Conservation (phyloP, 192 early-diverging fungal genomes). For the Rhizophagus prolifer region DNA sequence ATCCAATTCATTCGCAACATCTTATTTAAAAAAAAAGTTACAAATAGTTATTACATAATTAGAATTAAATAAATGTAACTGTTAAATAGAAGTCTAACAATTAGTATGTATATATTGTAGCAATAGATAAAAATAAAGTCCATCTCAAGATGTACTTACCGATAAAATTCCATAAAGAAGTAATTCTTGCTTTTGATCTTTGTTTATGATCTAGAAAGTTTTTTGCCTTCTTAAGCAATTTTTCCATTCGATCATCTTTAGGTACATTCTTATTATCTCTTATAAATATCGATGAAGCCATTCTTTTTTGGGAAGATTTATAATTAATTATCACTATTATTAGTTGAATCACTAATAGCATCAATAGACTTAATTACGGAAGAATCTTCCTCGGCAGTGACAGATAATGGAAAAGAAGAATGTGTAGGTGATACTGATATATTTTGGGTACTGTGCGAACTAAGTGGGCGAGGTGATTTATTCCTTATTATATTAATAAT, state of each 20-base stretch:
- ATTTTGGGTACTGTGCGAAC: neutral
- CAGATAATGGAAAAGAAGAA: neutral
- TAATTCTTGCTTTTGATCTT: conserved; percentile 67
- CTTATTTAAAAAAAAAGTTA: conserved; percentile 29
- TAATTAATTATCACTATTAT: conserved; percentile 20
- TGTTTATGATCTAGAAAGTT: conserved; percentile 78
- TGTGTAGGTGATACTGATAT: neutral
- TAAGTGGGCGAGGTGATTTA: neutral
- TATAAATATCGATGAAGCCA: conserved; percentile 34
- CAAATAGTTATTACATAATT: neutral
- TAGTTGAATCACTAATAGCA: neutral
- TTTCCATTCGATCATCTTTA: conserved; percentile 52
- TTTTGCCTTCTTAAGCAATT: conserved; percentile 70
- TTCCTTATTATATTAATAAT: neutral
- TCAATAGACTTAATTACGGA: neutral
- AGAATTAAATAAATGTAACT: neutral
- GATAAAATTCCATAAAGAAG: conserved; percentile 67
- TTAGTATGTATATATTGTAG: neutral
- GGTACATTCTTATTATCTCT: conserved; percentile 27
- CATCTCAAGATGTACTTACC: conserved; percentile 43
- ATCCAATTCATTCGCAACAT: too few species aligned
- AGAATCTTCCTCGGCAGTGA: conserved; percentile 17
- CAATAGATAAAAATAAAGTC: neutral
- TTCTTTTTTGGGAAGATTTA: conserved; percentile 34
- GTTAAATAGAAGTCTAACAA: neutral